Percentiles rank a stretch among this genome's conserved stretches.
phyloP scores from a whole-genome alignment of 2,329 filamentous ascomycete species.

The Falciphora oryzae region DNA sequence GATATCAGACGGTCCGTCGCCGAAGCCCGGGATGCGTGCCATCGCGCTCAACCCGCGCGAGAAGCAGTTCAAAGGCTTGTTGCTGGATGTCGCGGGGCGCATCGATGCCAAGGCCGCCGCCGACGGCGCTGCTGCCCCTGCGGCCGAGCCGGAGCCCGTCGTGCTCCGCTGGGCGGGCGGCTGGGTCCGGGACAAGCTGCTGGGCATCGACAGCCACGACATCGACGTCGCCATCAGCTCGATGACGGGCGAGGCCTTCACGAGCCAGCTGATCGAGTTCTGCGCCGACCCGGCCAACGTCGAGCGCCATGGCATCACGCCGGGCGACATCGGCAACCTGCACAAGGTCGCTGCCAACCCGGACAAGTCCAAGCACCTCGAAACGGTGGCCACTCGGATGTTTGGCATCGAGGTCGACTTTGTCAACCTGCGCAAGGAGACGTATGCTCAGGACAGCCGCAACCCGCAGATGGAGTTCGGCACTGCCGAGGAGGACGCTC shows the following conservation, averaged over 20 bases:
- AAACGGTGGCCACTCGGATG: slow-evolving; percentile 81
- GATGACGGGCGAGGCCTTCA: slow-evolving; percentile 77
- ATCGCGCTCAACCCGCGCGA: slow-evolving; percentile 63
- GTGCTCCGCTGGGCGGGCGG: slow-evolving; percentile 72
- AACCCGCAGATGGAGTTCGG: slow-evolving; percentile 94
- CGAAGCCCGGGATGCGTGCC: slow-evolving; percentile 2
- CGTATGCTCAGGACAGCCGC: slow-evolving; percentile 80
- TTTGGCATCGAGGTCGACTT: slow-evolving; percentile 88
- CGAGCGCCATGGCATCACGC: slow-evolving; percentile 52
- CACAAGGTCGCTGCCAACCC: slow-evolving; percentile 90
- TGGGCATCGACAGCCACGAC: slow-evolving; percentile 67
- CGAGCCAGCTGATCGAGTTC: slow-evolving; percentile 61
- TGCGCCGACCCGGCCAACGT: slow-evolving; percentile 55
- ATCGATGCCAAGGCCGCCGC: slow-evolving; percentile 39
- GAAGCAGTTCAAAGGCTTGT: slow-evolving; percentile 63
- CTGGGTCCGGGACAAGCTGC: slow-evolving; percentile 81
- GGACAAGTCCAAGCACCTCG: slow-evolving; percentile 93
- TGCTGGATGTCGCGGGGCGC: slow-evolving; percentile 74
- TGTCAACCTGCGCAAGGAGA: slow-evolving; percentile 90
- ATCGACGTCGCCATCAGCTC: slow-evolving; percentile 82
- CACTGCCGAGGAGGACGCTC: slow-evolving; percentile 81
- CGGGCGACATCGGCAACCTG: slow-evolving; percentile 63
- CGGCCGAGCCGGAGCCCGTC: slow-evolving; percentile 38
- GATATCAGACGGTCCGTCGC: slow-evolving; percentile 5
- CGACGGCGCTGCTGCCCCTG: slow-evolving; percentile 8